Evolutionary conservation across 352 stramenopile species (phyloP).

Genomic region (Vaucheria bursata): DNA sequence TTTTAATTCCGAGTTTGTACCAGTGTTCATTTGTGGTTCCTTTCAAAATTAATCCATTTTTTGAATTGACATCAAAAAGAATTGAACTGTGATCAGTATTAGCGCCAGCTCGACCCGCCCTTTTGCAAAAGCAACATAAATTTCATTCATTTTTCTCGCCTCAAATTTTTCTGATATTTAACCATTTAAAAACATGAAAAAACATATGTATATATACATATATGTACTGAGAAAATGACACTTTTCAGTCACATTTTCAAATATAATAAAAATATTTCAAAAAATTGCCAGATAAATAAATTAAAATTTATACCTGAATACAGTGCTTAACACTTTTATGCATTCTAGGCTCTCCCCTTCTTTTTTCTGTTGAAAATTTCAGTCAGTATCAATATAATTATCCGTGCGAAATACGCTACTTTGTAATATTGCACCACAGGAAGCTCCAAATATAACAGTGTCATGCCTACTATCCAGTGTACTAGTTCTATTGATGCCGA

Average conservation of each 20-base stretch:
- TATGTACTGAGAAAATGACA: no score
- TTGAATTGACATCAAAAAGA: constrained; percentile 93
- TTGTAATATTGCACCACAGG: no score
- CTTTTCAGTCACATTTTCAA: no score
- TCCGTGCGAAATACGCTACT: no score
- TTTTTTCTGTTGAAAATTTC: constrained; percentile 48
- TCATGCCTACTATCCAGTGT: no score
- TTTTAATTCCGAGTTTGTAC: constrained; percentile 70
- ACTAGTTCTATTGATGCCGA: no score
- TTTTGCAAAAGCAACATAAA: constrained; percentile 63
- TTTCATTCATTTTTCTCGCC: constrained; percentile 10
- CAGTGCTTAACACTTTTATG: constrained; percentile 48
- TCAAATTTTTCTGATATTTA: constrained; percentile 55
- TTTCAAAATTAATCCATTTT: constrained; percentile 77
- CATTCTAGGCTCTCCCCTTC: constrained; percentile 23
- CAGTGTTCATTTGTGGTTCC: constrained; percentile 94
- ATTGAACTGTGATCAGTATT: constrained; percentile 93
- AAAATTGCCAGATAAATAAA: no score
- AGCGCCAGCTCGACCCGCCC: constrained; percentile 56
- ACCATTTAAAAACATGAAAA: no score
- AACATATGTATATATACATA: no score
- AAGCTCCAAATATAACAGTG: no score
- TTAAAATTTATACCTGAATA: constrained; percentile 42
- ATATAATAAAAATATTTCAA: no score
- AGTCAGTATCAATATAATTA: no score